A percentile compares a stretch with the other conserved stretches of the same genome.
Evolutionary conservation across 495 filamentous ascomycete genomes (phyloP).

Genomic region (Aspergillus carlsbadensis): DNA sequence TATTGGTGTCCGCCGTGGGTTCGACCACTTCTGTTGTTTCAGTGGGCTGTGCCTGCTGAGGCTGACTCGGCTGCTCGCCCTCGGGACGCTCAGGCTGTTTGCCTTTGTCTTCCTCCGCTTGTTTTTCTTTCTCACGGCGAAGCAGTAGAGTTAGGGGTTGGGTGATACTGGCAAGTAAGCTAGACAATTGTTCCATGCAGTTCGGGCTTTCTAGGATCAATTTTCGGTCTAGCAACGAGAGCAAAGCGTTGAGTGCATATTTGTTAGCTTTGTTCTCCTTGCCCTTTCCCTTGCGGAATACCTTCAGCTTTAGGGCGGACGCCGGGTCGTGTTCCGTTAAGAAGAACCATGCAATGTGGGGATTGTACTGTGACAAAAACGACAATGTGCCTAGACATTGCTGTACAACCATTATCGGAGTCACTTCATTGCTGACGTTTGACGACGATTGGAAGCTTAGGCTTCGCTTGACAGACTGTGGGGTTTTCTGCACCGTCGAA

Average conservation of each 20-base stretch:
- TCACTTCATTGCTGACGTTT: constrained; percentile 69
- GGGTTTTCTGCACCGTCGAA: constrained; percentile 71
- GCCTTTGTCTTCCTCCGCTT: constrained; percentile 58
- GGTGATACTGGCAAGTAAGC: constrained; percentile 82
- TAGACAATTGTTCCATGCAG: constrained; percentile 92
- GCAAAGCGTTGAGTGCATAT: constrained; percentile 87
- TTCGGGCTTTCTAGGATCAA: constrained; percentile 92
- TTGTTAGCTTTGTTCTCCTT: constrained; percentile 80
- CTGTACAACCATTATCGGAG: constrained; percentile 91
- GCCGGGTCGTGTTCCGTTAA: constrained; percentile 87
- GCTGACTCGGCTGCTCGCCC: constrained; percentile 25
- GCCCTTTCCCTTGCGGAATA: constrained; percentile 81
- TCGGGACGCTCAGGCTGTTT: constrained; percentile 41
- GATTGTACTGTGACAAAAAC: constrained; percentile 77
- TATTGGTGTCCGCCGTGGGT: constrained; percentile 36
- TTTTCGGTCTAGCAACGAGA: constrained; percentile 83
- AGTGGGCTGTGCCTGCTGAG: constrained; percentile 19
- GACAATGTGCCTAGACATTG: constrained; percentile 84
- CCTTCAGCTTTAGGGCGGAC: constrained; percentile 68
- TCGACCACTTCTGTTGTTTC: constrained; percentile 21
- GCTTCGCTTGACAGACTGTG: constrained; percentile 71
- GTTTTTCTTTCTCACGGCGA: constrained; percentile 76
- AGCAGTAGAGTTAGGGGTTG: constrained; percentile 79
- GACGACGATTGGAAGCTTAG: constrained; percentile 55
- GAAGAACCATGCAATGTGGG: constrained; percentile 88